Evolutionary conservation across 2,329 filamentous ascomycete species (phyloP), one percentile per base, ranked within the genome.

Genomic region (Botrytis galanthina): DNA sequence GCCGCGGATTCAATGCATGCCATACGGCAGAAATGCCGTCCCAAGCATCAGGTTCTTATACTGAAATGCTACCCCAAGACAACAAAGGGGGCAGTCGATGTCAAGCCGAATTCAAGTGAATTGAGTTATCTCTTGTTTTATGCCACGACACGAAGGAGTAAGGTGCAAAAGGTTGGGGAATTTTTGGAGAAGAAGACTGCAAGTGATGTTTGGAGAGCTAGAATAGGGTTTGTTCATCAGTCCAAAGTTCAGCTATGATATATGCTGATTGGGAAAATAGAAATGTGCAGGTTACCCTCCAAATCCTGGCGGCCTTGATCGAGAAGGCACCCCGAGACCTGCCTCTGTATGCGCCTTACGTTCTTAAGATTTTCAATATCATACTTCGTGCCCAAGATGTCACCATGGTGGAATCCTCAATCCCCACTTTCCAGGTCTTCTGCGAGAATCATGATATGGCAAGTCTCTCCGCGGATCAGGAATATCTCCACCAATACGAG

Each of bases 121-220:
- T 89, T 99, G 76, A 97, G 94, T 83, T 98, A 98, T 82, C 89
- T 99, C 77, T 90, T 98, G 72, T 98, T 97, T 87, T 98, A 99
- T 86, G 94, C 93, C 75, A 97, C 93, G 81, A 97, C 95, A 78
- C 93, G 95, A 75, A 91, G 94, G 77, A 95, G 93, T 83, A 99
- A 98, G 87, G 90, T 98, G 79, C 93, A 96, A 80, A 99, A 99
- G 84, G 95, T 99, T 78, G 94, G 94, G 82, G 91, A 90, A 78
- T 99, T 98, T 81, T 87, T 99, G 77, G 95, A 98, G 85, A 97
- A 95, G 86, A 94, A 95, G 85, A 96, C 94, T 35, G 93, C 93
- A 75, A 92, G 90, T 80, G 96, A 99, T 85, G 94, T 98, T 77
- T 97, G 92, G 90, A 92, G 93, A 81, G 88, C 90, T 82, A 91